phyloP scores from a whole-genome alignment of 768 basidiomycete species.

The Mycena olivaceomarginata region DNA sequence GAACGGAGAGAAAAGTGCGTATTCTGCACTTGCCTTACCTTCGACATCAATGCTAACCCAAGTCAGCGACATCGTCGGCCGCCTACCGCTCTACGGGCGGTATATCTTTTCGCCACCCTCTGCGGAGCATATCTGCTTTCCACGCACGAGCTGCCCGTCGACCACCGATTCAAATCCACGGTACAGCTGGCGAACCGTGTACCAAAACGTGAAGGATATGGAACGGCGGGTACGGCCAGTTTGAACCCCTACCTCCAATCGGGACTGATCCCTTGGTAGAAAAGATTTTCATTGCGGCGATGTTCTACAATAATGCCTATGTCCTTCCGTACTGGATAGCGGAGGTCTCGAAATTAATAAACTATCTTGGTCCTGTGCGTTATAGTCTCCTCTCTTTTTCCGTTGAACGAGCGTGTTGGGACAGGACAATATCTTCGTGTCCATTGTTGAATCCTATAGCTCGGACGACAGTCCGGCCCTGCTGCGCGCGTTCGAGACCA shows the following conservation, averaged over 20 bases:
- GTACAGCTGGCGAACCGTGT: slow-evolving; percentile 12
- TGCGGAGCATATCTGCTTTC: neutral
- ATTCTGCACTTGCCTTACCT: neutral
- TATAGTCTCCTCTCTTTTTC: neutral
- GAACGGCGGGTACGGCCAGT: slow-evolving; percentile 17
- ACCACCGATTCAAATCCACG: slow-evolving; percentile 17
- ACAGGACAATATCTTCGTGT: no score
- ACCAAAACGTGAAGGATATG: neutral
- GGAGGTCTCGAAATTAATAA: neutral
- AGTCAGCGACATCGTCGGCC: neutral
- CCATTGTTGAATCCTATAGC: no score
- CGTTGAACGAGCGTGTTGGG: no score
- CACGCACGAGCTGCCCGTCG: slow-evolving; percentile 8
- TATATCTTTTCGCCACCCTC: neutral
- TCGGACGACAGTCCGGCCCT: no score
- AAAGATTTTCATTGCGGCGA: slow-evolving; percentile 61
- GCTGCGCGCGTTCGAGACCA: no score
- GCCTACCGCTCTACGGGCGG: neutral
- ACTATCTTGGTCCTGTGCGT: slow-evolving; percentile 6
- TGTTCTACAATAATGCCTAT: slow-evolving; percentile 61
- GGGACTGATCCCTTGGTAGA: slow-evolving; percentile 38
- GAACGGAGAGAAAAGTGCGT: neutral
- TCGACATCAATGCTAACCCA: neutral
- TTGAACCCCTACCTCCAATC: neutral
- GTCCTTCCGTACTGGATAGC: slow-evolving; percentile 55